phyloP scores from a whole-genome alignment of 2,329 filamentous ascomycete species.

The Fusarium caatingaense region DNA sequence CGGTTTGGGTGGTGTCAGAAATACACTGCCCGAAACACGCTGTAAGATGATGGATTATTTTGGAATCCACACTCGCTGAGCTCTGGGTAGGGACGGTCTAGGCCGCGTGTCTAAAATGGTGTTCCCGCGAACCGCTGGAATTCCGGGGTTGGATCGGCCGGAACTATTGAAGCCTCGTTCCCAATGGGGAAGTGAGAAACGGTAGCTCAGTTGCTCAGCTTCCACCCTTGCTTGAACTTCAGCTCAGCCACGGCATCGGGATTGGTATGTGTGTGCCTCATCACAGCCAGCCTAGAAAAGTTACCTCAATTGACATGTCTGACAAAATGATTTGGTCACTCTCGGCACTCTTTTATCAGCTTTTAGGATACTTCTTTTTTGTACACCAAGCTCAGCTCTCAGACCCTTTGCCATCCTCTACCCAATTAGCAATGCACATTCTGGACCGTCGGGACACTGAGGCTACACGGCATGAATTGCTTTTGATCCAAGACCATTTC shows the following conservation, averaged over 20 bases:
- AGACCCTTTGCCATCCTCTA: neutral
- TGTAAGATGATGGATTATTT: neutral
- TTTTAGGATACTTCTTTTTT: neutral
- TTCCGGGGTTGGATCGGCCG: slow-evolving; percentile 23
- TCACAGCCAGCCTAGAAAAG: neutral
- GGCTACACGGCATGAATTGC: slow-evolving; percentile 12
- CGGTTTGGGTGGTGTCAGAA: neutral
- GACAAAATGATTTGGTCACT: neutral
- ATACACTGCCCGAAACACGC: neutral
- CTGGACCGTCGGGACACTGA: neutral
- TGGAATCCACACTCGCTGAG: neutral
- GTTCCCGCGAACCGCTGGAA: slow-evolving; percentile 3
- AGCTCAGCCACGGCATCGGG: slow-evolving; percentile 15
- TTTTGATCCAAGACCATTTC: neutral
- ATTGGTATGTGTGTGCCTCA: slow-evolving; percentile 1
- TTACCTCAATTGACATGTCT: neutral
- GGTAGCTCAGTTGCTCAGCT: slow-evolving; percentile 8
- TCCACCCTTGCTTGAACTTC: neutral
- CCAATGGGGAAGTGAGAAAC: neutral
- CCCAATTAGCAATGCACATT: neutral
- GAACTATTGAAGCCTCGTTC: slow-evolving; percentile 18
- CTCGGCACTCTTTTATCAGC: neutral
- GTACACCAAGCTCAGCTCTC: neutral
- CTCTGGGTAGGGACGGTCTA: neutral
- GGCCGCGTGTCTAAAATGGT: slow-evolving; percentile 2